Evolutionary conservation across 768 basidiomycete species (phyloP).

Genomic region (Amanita rimosa): DNA sequence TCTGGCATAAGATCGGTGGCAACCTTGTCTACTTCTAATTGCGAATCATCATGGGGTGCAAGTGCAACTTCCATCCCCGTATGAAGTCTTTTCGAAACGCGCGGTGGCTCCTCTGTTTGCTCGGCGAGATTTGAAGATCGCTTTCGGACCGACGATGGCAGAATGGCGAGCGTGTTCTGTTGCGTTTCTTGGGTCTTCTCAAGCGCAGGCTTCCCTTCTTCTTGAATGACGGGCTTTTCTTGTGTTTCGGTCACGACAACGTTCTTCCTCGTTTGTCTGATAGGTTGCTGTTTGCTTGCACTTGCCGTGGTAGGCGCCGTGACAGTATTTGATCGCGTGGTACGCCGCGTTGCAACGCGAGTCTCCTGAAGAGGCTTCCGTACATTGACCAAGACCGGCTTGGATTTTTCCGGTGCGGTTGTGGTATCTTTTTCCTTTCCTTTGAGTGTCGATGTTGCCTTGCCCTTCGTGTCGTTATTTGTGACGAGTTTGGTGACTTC

Average conservation of each 20-base stretch:
- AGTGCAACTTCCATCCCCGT: conserved; percentile 28
- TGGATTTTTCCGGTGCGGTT: background rate
- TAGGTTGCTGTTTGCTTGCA: conserved; percentile 4
- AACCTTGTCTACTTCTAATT: conserved; percentile 23
- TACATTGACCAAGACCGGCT: conserved; percentile 2
- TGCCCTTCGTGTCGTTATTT: conserved; percentile 1
- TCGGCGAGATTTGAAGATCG: conserved; percentile 16
- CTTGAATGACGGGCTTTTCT: background rate
- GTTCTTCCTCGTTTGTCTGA: conserved; percentile 6
- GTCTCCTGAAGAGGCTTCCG: background rate
- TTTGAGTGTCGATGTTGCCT: background rate
- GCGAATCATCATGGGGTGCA: conserved; percentile 23
- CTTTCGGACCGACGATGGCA: conserved; percentile 7
- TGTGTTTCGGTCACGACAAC: background rate
- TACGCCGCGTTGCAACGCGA: background rate
- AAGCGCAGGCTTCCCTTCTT: background rate
- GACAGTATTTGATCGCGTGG: background rate
- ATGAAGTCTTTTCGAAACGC: conserved; percentile 52
- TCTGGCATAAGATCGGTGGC: conserved; percentile 26
- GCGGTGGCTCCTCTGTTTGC: conserved; percentile 36
- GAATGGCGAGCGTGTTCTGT: background rate
- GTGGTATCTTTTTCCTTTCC: conserved; percentile 6
- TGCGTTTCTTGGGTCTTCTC: background rate
- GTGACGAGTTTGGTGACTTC: conserved; percentile 7
- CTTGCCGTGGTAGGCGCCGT: background rate